Base-by-base conservation (phyloP, 2,329 filamentous ascomycete genomes). In the Blastomyces emzantsi region DNA sequence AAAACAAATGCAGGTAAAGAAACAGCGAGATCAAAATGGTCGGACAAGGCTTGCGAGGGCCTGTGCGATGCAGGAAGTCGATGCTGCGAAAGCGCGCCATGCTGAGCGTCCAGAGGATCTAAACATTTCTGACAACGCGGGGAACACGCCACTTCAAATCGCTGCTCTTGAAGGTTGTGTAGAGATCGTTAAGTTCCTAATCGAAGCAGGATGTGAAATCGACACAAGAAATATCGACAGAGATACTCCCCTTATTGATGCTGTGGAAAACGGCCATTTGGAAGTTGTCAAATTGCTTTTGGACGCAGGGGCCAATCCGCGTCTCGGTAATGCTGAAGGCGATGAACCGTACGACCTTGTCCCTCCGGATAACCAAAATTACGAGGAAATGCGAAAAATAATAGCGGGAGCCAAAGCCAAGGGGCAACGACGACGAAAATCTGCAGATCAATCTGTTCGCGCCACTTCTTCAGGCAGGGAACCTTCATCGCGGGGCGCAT, bases 111-210 rank as follows among this genome's bases (percentile, higher is more conserved):
- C 91, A 0, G 90, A 95, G 66, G 92, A 97, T 74, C 76, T 97
- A 62, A 90, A 99, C 69, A 84, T 92, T 64, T 86, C 90, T 30
- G 94, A 99, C 72, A 95, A 96, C 73, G 94, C 94, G 17, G 90
- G 91, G n/a, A 97, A 97, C 71, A 95, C 93, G 0, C 94, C 94
- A 30, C 81, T 99, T 43, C 94, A 99, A 75, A 94, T 96, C 68
- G 93, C 94, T 43, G 87, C 92, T 41, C 82, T 99, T 64, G 89
- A 94, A 71, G 94, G 94, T 7, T 90, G 88, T 73, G 87, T 87
- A 41, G 85, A 94, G 62, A 92, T 97, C 63, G 94, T 97, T 49
- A 87, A 90, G 73, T 88, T 96, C 62, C 79, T 99, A 49, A 86
- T 99, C 66, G 85, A 90, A 9, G 87, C 90, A 66, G 90, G 90